Evolutionary conservation across 2,329 filamentous ascomycete genomes (phyloP).

Genomic region (Chaetomium globosum): DNA sequence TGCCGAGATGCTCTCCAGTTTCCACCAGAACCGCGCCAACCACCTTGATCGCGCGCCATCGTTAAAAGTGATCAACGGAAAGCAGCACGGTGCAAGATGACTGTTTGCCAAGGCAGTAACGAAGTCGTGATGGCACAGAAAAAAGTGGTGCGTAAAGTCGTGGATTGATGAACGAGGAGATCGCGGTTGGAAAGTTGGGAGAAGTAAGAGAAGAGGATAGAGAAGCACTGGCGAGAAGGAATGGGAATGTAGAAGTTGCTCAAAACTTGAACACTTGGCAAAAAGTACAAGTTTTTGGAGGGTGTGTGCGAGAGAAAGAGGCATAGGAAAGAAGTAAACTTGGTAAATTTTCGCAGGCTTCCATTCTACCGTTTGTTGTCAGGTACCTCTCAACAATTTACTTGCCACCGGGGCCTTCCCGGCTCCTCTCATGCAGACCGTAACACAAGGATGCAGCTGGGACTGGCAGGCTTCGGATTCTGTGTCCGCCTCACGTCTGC

Average conservation of each 20-base stretch:
- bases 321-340: not conserved
- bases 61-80: not conserved
- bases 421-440: no score
- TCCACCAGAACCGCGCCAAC: constrained; percentile 2
- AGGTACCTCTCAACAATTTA: not conserved
- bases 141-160: not conserved
- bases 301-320: not conserved
- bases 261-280: not conserved
- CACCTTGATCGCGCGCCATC: not conserved
- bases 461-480: not conserved
- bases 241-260: not conserved
- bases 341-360: not conserved
- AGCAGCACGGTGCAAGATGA: not conserved
- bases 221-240: not conserved
- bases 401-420: not conserved
- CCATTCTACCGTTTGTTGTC: not conserved
- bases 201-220: not conserved
- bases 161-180: not conserved
- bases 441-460: not conserved
- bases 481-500: constrained; percentile 1
- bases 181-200: not conserved
- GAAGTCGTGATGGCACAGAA: not conserved
- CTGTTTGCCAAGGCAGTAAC: not conserved
- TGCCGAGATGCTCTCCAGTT: not conserved
- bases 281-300: not conserved